Base-by-base conservation (phyloP, 768 basidiomycete genomes). In the Lactarius quietus region DNA sequence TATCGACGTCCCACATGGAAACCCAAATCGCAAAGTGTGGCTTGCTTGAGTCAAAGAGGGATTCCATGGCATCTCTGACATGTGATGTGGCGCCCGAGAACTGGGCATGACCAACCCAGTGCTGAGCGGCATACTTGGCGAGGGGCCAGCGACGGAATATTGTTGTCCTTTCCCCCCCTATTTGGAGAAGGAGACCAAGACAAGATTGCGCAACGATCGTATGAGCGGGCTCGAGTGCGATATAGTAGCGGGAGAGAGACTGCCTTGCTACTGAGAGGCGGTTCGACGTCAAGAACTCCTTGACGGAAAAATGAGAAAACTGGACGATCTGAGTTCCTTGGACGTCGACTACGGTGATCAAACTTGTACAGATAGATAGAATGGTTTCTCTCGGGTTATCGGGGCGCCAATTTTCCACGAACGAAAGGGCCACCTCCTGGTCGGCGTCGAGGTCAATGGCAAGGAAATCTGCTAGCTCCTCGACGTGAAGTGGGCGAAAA, bases 51-150 rank as follows among this genome's bases (percentile, higher is more conserved):
- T 53, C 52, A 8, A 53, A 53, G 14, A 53, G 52, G 8, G 26
- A 48, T 10, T 36, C 35, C 23, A 61, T 61, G 26, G 48, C 59
- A 17, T 61, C 48, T 35, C 20, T 8, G 48, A 52, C 1, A n/a
- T 3, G n/a, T 26, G 23, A 38, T 8, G 48, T 26, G 2, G 38
- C 48, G 18, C 15, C 18, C 12, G 14, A 6, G 52, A 28, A 53
- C 26, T 14, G 23, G 12, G 56, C 31, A 35, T 62, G 61, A 8
- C 26, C 26, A 2, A 62, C 53, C 61, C 61, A 62, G 61, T 62
- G 8, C 31, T 15, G 43, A 55, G 5, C n/a, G 29, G 28, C 33
- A n/a, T 57, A 57, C 23, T 1, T 6, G 0, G 52, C 52, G 26
- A 53, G 52, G 29, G 51, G 51, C 23, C n/a, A 52, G 51, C 28